Evolutionary conservation across 805 yeast genomes (phyloP).

Genomic region (Nakazawaea laoshanensis): DNA sequence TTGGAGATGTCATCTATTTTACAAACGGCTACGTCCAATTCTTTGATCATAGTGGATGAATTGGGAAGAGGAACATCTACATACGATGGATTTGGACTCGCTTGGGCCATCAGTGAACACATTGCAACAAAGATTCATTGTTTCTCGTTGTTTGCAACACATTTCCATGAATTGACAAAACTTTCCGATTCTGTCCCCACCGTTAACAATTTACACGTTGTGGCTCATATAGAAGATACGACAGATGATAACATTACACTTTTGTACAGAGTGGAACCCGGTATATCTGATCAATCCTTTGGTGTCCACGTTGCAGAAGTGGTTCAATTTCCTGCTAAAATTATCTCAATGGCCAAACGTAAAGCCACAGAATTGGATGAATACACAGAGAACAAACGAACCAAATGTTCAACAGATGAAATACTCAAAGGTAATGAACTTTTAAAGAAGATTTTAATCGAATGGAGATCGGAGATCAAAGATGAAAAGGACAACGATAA

Average conservation of each 20-base stretch:
- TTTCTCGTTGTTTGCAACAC: conserved; percentile 90
- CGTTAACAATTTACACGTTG: conserved; percentile 84
- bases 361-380: conserved; percentile 80
- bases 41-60: conserved; percentile 87
- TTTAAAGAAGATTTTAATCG: conserved; percentile 38
- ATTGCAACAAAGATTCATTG: conserved; percentile 64
- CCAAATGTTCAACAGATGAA: conserved; percentile 45
- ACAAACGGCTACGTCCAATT: conserved; percentile 67
- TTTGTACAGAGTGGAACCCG: conserved; percentile 89
- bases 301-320: conserved; percentile 98
- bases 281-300: conserved; percentile 92
- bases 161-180: conserved; percentile 91
- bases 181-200: conserved; percentile 53
- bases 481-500: conserved; percentile 16
- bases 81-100: conserved; percentile 95
- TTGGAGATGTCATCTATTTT: conserved; percentile 85
- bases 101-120: conserved; percentile 92
- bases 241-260: conserved; percentile 67
- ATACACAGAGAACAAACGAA: conserved; percentile 34
- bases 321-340: conserved; percentile 86
- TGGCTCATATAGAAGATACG: conserved; percentile 71
- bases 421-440: conserved; percentile 44
- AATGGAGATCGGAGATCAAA: conserved; percentile 44
- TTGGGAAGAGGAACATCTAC: conserved; percentile 93
- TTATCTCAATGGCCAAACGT: conserved; percentile 90